A percentile compares a stretch with the other conserved stretches of the same genome.
phyloP scores from a whole-genome alignment of 108 stramenopile species.

The Aureococcus anophagefferens region DNA sequence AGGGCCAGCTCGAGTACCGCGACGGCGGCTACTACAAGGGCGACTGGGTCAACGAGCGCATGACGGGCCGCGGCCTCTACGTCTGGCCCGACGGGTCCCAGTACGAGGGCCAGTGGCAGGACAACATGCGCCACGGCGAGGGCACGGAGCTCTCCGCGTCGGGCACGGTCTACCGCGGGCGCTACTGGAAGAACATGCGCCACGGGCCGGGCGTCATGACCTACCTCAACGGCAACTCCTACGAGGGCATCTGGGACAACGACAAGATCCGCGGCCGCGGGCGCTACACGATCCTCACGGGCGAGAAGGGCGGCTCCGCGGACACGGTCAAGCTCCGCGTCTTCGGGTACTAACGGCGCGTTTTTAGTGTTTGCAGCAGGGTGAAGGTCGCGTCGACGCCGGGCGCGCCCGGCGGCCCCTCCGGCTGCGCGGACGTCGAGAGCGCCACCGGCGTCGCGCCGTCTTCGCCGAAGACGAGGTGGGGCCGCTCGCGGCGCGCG shows the following conservation, averaged over 20 bases:
- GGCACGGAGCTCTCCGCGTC: conserved; percentile 10
- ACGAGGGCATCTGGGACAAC: conserved; percentile 30
- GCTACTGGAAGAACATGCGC: conserved; percentile 18
- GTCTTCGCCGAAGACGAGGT: too few species aligned
- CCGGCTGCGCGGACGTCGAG: too few species aligned
- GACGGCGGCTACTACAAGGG: conserved; percentile 16
- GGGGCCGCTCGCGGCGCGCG: too few species aligned
- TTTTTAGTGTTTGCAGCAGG: too few species aligned
- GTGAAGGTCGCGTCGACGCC: too few species aligned
- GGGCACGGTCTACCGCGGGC: conserved; percentile 24
- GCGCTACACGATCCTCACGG: not conserved
- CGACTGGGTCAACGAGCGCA: conserved; percentile 8
- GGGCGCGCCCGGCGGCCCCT: too few species aligned
- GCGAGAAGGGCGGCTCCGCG: not conserved
- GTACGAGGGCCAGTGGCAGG: conserved; percentile 27
- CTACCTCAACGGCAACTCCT: conserved; percentile 20
- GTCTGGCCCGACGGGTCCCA: not conserved
- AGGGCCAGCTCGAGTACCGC: not conserved
- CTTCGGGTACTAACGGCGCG: not conserved
- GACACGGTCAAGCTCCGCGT: not conserved
- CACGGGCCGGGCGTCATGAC: conserved; percentile 16
- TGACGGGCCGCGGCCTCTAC: conserved; percentile 14
- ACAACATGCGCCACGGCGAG: conserved; percentile 21
- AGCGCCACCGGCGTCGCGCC: too few species aligned
- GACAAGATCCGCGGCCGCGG: conserved; percentile 23